A percentile compares a stretch with the other conserved stretches of the same genome.
Conservation (phyloP, 208 protist species). For the Leishmania braziliensis region DNA sequence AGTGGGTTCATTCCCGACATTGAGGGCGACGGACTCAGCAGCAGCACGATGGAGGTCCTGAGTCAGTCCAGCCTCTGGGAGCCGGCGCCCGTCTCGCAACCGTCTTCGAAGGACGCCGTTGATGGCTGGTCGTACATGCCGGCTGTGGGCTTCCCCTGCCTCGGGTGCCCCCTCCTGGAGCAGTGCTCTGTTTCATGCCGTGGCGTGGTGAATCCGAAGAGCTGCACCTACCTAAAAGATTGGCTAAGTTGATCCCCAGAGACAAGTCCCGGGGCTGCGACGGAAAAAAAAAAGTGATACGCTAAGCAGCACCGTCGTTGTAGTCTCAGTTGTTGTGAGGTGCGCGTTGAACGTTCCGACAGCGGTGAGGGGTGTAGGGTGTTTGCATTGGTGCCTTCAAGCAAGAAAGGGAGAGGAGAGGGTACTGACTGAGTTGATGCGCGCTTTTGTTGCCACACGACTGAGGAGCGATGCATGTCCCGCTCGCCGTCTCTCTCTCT, state of each 20-base stretch:
- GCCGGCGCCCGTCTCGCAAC: conserved; percentile 34
- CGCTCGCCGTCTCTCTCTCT: not conserved
- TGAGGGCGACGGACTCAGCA: conserved; percentile 10
- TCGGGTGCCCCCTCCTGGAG: conserved; percentile 75
- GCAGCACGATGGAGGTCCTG: conserved; percentile 11
- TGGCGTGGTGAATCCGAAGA: conserved; percentile 63
- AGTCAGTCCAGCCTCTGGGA: conserved; percentile 25
- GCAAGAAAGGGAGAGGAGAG: not conserved
- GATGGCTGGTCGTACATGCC: conserved; percentile 70
- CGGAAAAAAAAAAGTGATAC: too few relatives aligned
- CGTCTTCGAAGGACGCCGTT: conserved; percentile 28
- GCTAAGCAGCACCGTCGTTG: not conserved
- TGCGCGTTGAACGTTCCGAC: not conserved
- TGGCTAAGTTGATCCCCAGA: conserved; percentile 43
- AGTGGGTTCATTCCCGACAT: conserved; percentile 9
- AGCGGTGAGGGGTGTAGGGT: not conserved
- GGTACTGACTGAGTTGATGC: not conserved
- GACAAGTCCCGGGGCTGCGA: too few relatives aligned
- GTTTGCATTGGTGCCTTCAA: not conserved
- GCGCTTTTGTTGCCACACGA: not conserved
- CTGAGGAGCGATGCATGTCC: not conserved
- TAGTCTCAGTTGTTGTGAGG: not conserved
- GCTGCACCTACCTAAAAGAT: conserved; percentile 59
- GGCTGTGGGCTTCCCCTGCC: conserved; percentile 72
- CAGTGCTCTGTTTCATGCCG: conserved; percentile 45